Evolutionary conservation across 768 basidiomycete genomes (phyloP).

Genomic region (Lactarius indigo): DNA sequence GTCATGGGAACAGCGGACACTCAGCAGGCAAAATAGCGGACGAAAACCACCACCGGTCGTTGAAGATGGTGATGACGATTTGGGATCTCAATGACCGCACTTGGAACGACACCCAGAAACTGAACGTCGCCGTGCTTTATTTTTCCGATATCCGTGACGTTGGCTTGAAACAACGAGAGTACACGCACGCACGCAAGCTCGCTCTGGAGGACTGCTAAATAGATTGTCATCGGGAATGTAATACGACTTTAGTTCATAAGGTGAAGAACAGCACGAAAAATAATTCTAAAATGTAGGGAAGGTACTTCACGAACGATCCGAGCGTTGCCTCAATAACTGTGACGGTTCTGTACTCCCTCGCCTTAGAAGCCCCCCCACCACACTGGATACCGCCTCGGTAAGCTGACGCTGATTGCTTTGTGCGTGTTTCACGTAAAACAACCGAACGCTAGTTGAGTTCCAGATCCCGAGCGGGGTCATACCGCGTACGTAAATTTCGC

Average conservation of each 20-base stretch:
- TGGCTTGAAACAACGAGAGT: neutral
- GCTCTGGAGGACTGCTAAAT: neutral
- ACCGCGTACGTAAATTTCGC: slow-evolving; percentile 88
- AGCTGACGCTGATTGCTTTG: slow-evolving; percentile 66
- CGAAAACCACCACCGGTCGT: neutral
- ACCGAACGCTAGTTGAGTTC: slow-evolving; percentile 83
- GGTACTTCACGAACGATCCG: slow-evolving; percentile 9
- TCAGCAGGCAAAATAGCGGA: neutral
- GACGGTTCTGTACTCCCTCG: slow-evolving; percentile 29
- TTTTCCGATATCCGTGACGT: neutral
- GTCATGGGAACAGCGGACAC: neutral
- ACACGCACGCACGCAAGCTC: too few species aligned
- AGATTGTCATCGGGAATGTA: neutral
- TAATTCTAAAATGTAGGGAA: too few species aligned
- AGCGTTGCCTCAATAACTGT: slow-evolving; percentile 25
- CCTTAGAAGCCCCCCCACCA: slow-evolving; percentile 74
- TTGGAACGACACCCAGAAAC: neutral
- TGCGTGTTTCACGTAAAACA: slow-evolving; percentile 90
- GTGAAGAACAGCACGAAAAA: neutral
- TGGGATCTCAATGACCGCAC: neutral
- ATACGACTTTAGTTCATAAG: neutral
- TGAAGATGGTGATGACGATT: neutral
- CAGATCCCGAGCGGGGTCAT: slow-evolving; percentile 87
- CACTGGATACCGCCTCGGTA: slow-evolving; percentile 74
- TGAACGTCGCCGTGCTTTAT: neutral